Evolutionary conservation across 2,329 filamentous ascomycete genomes (phyloP).

Genomic region (Ilyonectria mors-panacis): DNA sequence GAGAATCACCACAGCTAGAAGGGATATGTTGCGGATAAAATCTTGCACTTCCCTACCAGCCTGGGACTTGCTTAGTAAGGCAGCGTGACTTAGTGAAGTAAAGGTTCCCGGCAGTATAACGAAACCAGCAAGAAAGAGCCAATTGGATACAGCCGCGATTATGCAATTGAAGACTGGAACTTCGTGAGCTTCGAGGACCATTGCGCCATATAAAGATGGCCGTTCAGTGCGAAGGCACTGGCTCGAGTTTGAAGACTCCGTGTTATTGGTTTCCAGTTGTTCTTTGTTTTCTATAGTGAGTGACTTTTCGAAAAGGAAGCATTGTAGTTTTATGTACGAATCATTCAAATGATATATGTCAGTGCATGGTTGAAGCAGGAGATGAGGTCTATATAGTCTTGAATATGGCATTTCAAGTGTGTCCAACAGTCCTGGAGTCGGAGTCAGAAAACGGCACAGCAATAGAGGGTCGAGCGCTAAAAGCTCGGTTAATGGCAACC

Average conservation of each 20-base stretch:
- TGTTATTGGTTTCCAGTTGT: background rate
- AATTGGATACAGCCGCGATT: constrained; percentile 26
- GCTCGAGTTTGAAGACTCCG: background rate
- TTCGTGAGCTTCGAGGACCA: constrained; percentile 1
- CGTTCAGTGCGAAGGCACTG: background rate
- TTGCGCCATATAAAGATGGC: constrained; percentile 4
- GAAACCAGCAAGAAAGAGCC: constrained; percentile 31
- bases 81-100: constrained; percentile 15
- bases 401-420: background rate
- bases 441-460: background rate
- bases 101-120: constrained; percentile 25
- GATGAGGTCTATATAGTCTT: background rate
- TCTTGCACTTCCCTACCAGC: constrained; percentile 17
- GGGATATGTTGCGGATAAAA: constrained; percentile 6
- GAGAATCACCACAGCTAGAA: constrained; percentile 18
- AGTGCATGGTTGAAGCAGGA: background rate
- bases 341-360: background rate
- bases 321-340: background rate
- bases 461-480: background rate
- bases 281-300: constrained; percentile 3
- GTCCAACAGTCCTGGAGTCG: background rate
- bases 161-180: constrained; percentile 13
- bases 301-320: background rate
- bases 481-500: background rate
- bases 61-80: constrained; percentile 15